Evolutionary conservation across 169 alveolate genomes (phyloP), one percentile per base, ranked within the genome.

Genomic region (Pseudocohnilembus persalinus): DNA sequence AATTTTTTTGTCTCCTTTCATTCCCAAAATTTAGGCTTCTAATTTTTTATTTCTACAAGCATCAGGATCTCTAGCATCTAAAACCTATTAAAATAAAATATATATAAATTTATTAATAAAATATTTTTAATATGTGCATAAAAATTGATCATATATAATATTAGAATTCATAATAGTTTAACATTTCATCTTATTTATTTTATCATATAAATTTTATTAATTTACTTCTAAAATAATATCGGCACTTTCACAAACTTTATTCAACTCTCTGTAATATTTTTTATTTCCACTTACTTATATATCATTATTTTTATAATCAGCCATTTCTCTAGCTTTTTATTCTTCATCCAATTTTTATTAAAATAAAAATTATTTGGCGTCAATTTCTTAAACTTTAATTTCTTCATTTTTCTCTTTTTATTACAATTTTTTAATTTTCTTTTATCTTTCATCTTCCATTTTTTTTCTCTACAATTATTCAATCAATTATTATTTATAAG

Each of bases 11-110:
- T 93, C 88, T 28, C 97, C 97, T 74, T 83, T 88, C 88, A 82
- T 79, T 74, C 96, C 89, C 31, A 96, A 76, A 11, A 95, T 93
- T 85, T 90, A 91, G 82, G 94, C 90, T 89, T 98, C 99, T 72
- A 98, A 84, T 81, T 94, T 97, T 82, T 87, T 84, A 79, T 95
- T 91, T 87, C 99, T 96, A 88, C 96, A 97, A 31, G 97, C 97
- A 73, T 90, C 82, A 27, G 99, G 99, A 85, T 96, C 98, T 90
- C 99, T 91, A 1, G 99, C 98, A 91, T 98, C 99, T 73, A 98
- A 90, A 1, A 49, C 68, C 68, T 49, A 11, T 11, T 4, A 20
- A 20, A 49, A 49, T 49, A 49, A 11, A 4, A 49, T 11, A 49
- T 20, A 49, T 11, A 49, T 49, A 49, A 49, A 49, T 49, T 11